These are phyloP conservation scores for Suillus brevipes DNA, from an alignment of 768 basidiomycete genomes.

Conservation along the genomic window DNA sequence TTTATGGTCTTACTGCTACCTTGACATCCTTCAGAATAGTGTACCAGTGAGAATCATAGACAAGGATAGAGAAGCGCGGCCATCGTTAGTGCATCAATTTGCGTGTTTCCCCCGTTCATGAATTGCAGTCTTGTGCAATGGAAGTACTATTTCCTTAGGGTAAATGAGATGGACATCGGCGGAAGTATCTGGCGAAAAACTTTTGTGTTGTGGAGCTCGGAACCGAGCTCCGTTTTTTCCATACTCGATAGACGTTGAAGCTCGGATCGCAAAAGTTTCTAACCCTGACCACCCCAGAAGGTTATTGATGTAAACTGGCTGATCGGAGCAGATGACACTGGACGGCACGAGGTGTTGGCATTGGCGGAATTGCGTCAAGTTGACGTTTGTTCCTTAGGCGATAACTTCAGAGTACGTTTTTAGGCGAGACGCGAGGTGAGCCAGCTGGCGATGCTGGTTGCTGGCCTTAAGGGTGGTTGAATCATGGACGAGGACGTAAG, in stretches of 20 bases:
- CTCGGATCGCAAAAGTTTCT: conserved; percentile 21
- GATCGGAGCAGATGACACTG: no score
- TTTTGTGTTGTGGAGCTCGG: conserved; percentile 31
- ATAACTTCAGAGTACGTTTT: conserved; percentile 33
- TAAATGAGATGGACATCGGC: conserved; percentile 32
- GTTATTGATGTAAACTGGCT: conserved; percentile 36
- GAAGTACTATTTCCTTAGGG: conserved; percentile 32
- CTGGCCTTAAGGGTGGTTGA: conserved; percentile 31
- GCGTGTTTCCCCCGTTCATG: conserved; percentile 11
- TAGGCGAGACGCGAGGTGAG: conserved; percentile 39
- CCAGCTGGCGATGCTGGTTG: conserved; percentile 40
- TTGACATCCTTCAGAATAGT: conserved; percentile 18
- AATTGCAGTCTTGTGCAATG: conserved; percentile 26
- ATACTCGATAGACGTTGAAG: conserved; percentile 29
- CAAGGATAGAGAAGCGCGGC: conserved; percentile 10
- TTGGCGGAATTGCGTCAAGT: background rate
- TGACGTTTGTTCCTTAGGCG: conserved; percentile 24
- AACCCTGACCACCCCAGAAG: conserved; percentile 22
- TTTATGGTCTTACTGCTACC: conserved; percentile 20
- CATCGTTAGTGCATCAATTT: conserved; percentile 9
- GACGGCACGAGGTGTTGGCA: conserved; percentile 36
- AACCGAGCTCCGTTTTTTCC: conserved; percentile 35
- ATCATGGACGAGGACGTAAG: no score
- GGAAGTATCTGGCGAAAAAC: conserved; percentile 31
- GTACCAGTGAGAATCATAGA: conserved; percentile 26